Evolutionary conservation across 164 flowering plant species (phyloP).

Genomic region (Paratinospora sagittata): DNA sequence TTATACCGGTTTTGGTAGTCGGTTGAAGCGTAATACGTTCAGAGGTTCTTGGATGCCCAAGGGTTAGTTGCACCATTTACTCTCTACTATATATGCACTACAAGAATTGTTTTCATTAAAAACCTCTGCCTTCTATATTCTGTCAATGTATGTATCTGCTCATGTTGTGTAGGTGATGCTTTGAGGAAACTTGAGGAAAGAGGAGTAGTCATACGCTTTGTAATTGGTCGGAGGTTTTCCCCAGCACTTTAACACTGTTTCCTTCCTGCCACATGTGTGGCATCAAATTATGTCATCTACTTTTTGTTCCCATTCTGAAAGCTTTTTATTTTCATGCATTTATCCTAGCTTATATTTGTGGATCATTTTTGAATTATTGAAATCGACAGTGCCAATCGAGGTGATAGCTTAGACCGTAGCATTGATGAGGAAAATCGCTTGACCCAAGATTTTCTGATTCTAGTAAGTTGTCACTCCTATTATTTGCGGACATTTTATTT

Average conservation of each 20-base stretch:
- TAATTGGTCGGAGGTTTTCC: slow-evolving; percentile 92
- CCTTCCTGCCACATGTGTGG: not conserved
- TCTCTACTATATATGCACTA: not conserved
- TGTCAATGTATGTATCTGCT: not conserved
- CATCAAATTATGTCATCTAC: not conserved
- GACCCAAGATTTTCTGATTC: slow-evolving; percentile 81
- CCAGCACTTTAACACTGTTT: slow-evolving; percentile 15
- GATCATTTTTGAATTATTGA: slow-evolving; percentile 12
- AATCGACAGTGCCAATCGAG: slow-evolving; percentile 83
- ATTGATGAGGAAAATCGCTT: slow-evolving; percentile 70
- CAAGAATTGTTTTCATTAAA: not conserved
- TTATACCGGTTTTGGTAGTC: slow-evolving; percentile 95
- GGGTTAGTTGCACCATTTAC: slow-evolving; percentile 40
- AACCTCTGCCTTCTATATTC: not conserved
- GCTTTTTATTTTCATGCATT: not conserved
- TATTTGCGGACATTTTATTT: not conserved
- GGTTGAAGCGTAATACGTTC: slow-evolving; percentile 60
- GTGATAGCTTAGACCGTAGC: slow-evolving; percentile 96
- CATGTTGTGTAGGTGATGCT: slow-evolving; percentile 57
- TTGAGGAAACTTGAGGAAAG: slow-evolving; percentile 78
- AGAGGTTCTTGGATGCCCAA: slow-evolving; percentile 94
- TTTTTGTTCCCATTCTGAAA: not conserved
- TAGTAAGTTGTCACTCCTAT: slow-evolving; percentile 44
- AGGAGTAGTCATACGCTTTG: slow-evolving; percentile 91
- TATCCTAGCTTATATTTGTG: not conserved